A percentile compares a stretch with the other conserved stretches of the same genome.
Evolutionary conservation across 192 early-diverging fungal genomes (phyloP).

Genomic region (Linderina pennispora): DNA sequence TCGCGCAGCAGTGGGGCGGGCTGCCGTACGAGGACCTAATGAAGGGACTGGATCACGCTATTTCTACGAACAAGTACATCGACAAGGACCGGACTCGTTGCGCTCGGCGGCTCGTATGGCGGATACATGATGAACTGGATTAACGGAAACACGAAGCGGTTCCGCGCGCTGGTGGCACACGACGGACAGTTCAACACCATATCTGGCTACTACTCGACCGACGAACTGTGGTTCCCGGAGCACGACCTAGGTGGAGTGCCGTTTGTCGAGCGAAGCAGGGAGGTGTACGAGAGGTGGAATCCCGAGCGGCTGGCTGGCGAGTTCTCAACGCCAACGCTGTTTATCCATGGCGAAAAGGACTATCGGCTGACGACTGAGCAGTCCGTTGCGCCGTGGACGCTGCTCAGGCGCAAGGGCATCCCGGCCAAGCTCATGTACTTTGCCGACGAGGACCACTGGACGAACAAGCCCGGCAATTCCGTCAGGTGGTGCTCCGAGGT

Average conservation of each 20-base stretch:
- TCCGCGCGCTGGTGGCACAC: slow-evolving; percentile 63
- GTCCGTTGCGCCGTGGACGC: slow-evolving; percentile 67
- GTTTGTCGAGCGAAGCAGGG: slow-evolving; percentile 43
- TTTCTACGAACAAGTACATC: slow-evolving; percentile 48
- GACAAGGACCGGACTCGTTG: slow-evolving; percentile 54
- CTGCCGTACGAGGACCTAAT: slow-evolving; percentile 58
- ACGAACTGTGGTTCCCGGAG: slow-evolving; percentile 79
- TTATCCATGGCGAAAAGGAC: slow-evolving; percentile 69
- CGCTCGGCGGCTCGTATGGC: slow-evolving; percentile 74
- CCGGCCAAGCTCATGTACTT: slow-evolving; percentile 68
- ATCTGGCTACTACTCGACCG: slow-evolving; percentile 62
- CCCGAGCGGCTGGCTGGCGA: slow-evolving; percentile 62
- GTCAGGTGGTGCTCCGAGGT: slow-evolving; percentile 68
- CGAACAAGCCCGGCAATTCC: slow-evolving; percentile 68
- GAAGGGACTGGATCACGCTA: slow-evolving; percentile 59
- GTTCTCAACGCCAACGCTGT: slow-evolving; percentile 73
- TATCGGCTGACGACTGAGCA: slow-evolving; percentile 66
- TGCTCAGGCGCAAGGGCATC: slow-evolving; percentile 65
- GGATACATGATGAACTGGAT: slow-evolving; percentile 85
- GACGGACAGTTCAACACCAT: slow-evolving; percentile 67
- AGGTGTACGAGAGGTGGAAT: slow-evolving; percentile 59
- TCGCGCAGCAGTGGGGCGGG: slow-evolving; percentile 58
- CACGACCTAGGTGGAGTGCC: slow-evolving; percentile 66
- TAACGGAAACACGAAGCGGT: slow-evolving; percentile 69
- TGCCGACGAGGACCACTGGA: slow-evolving; percentile 71